A percentile compares a stretch with the other conserved stretches of the same genome.
phyloP scores from a whole-genome alignment of 2,329 filamentous ascomycete species.

The Hymenoscyphus scutula region DNA sequence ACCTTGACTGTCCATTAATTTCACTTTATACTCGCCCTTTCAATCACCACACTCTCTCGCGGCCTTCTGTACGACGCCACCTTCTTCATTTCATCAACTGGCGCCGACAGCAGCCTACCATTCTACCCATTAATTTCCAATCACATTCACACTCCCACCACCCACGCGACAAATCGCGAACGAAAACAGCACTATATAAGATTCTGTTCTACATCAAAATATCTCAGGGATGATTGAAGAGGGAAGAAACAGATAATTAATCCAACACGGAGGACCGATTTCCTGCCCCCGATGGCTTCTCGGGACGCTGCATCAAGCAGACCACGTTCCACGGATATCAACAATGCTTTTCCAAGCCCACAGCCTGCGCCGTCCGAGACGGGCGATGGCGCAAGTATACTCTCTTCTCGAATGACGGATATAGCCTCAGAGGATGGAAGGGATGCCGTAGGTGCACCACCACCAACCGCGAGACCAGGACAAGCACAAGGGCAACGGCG shows the following conservation, averaged over 20 bases:
- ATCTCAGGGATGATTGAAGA: conserved; percentile 21
- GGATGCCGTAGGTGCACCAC: conserved; percentile 38
- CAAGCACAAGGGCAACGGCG: conserved; percentile 38
- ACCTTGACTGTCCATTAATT: conserved; percentile 6
- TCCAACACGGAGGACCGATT: conserved; percentile 16
- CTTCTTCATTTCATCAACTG: background rate
- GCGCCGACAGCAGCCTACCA: background rate
- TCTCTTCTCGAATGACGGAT: conserved; percentile 57
- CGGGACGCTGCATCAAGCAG: conserved; percentile 23
- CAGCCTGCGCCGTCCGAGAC: conserved; percentile 32
- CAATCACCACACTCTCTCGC: conserved; percentile 12
- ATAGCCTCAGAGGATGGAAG: conserved; percentile 52
- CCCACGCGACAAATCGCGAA: conserved; percentile 11
- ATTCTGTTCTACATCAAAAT: conserved; percentile 13
- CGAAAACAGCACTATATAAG: background rate
- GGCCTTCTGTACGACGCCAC: background rate
- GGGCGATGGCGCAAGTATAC: conserved; percentile 45
- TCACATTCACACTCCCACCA: conserved; percentile 20
- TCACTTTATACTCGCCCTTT: conserved; percentile 8
- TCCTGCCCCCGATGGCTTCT: conserved; percentile 26
- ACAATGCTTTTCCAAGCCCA: conserved; percentile 23
- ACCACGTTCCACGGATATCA: conserved; percentile 22
- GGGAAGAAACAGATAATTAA: conserved; percentile 14
- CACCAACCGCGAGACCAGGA: conserved; percentile 26
- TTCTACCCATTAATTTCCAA: conserved; percentile 18